phyloP scores from a whole-genome alignment of 108 stramenopile species.

The Cyclostephanos tholiformis region DNA sequence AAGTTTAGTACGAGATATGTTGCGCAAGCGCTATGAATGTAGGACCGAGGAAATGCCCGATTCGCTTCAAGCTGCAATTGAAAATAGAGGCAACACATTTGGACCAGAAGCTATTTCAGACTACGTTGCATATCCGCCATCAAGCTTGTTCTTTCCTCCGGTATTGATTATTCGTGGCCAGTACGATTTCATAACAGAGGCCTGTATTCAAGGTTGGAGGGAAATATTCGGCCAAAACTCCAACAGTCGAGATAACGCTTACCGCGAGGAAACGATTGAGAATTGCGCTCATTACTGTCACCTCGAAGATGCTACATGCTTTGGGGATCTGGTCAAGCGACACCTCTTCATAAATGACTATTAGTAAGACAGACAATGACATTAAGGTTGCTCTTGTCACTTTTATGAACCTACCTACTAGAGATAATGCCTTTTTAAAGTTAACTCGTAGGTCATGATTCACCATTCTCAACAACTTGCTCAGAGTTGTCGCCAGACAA shows the following conservation, averaged over 20 bases:
- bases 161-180: conserved; percentile 49
- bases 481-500: conserved; percentile 5
- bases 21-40: conserved; percentile 41
- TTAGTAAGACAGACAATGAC: conserved; percentile 9
- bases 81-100: conserved; percentile 34
- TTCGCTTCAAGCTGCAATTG: conserved; percentile 36
- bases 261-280: conserved; percentile 41
- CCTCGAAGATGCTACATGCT: conserved; percentile 40
- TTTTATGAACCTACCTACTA: background rate
- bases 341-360: conserved; percentile 50
- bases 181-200: conserved; percentile 49
- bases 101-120: conserved; percentile 37
- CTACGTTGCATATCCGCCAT: conserved; percentile 35
- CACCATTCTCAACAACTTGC: background rate
- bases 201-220: conserved; percentile 48
- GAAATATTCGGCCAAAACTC: conserved; percentile 25
- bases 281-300: conserved; percentile 52
- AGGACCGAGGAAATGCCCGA: conserved; percentile 35
- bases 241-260: conserved; percentile 15
- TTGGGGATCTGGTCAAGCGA: conserved; percentile 34
- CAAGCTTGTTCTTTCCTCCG: conserved; percentile 24
- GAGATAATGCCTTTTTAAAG: too few species aligned
- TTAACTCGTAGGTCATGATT: too few species aligned
- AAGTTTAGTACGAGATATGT: conserved; percentile 20
- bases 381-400: background rate